A percentile compares a stretch with the other conserved stretches of the same genome.
phyloP scores from a whole-genome alignment of 306 rosid species.

The Neltuma alba region DNA sequence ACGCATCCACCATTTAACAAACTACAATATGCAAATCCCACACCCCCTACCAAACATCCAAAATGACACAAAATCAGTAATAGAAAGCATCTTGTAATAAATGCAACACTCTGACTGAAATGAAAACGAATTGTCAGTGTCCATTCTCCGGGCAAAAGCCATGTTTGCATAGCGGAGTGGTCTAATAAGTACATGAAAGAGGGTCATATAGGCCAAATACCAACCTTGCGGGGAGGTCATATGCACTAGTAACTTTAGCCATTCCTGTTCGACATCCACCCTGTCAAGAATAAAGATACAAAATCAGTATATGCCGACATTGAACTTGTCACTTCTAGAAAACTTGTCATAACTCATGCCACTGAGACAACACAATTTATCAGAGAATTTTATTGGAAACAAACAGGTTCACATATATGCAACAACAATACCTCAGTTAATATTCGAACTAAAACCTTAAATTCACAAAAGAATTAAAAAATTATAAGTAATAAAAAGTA shows the following conservation, averaged over 20 bases:
- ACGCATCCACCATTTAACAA: slow-evolving; percentile 10
- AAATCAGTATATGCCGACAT: slow-evolving; percentile 33
- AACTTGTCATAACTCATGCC: background rate
- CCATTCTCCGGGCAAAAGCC: slow-evolving; percentile 17
- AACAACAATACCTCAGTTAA: background rate
- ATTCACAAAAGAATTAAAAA: slow-evolving; percentile 14
- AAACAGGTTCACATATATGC: background rate
- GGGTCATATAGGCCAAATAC: slow-evolving; percentile 30
- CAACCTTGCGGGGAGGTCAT: slow-evolving; percentile 98
- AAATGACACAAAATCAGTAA: slow-evolving; percentile 11
- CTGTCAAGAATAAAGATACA: slow-evolving; percentile 54
- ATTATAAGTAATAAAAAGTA: background rate
- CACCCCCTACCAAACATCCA: background rate
- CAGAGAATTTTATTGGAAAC: background rate
- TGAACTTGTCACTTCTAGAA: slow-evolving; percentile 20
- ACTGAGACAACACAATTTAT: background rate
- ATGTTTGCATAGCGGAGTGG: slow-evolving; percentile 1
- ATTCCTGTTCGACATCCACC: slow-evolving; percentile 99
- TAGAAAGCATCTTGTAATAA: slow-evolving; percentile 32
- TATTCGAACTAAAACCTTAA: slow-evolving; percentile 18
- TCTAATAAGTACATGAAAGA: slow-evolving; percentile 4
- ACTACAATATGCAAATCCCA: slow-evolving; percentile 22
- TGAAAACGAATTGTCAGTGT: slow-evolving; percentile 18
- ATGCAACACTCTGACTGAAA: slow-evolving; percentile 33
- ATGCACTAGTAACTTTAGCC: slow-evolving; percentile 93